Base-by-base conservation (phyloP, 768 basidiomycete genomes). In the Pholiota conissans region DNA sequence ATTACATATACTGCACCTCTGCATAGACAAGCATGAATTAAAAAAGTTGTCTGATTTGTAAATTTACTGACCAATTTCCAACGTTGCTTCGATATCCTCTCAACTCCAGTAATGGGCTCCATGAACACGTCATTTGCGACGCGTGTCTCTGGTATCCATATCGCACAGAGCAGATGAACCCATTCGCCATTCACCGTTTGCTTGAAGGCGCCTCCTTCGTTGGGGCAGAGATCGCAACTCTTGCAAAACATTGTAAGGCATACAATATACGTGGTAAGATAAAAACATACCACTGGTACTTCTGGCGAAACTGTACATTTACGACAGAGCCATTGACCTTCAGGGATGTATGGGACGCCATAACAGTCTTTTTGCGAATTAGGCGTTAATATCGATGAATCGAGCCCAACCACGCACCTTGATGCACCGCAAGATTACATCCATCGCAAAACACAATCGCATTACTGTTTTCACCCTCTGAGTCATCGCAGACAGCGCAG, bases 401-500 rank as follows among this genome's bases (percentile, higher is more conserved):
- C n/a, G n/a, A n/a, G n/a, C n/a, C n/a, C 3, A 14, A 30, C 13
- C 13, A 63, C 82, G 52, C 58, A 91, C 95, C 95, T 83, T 99
- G 97, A 76, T 99, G 97, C n/a, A 99, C 97, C 9, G 97, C 97
- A 26, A 99, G 76, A 72, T 98, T 98, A 71, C 97, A 99, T 0
- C 96, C 97, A 69, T 99, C 97, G 70, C 97, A 99, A 67, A 99
- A 99, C 5, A 99, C 95, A 64, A 98, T 99, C 6, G 95, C 97
- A 70, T 98, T 99, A 57, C 91, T 94, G 68, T 98, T 97, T 77
- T 99, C 97, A 53, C 95, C 96, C 66, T 99, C 97, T 2, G 94
- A 92, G 67, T 99, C 97, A 67, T 99, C 97, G 67, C 97, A 99
- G 40, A 99, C 90, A 5, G 94, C 90, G 68, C 97, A 99, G 0